A percentile compares a stretch with the other conserved stretches of the same genome.
These are phyloP conservation scores for Wallemia mellicola DNA, from an alignment of 1,284 basidiomycete genomes.

Conservation along the genomic window DNA sequence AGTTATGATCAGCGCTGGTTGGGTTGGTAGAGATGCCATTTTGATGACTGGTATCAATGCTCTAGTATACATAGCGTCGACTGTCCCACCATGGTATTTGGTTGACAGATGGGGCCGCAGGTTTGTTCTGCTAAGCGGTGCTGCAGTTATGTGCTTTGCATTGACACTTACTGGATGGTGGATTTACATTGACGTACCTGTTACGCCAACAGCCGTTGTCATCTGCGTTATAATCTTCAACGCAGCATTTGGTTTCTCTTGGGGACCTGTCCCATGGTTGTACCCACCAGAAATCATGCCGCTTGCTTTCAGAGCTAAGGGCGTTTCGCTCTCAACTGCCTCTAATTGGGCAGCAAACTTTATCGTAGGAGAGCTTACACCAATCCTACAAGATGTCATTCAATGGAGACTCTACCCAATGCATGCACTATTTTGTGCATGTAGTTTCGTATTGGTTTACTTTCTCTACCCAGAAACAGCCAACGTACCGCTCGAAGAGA, in stretches of 20 bases:
- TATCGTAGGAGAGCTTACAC: slow-evolving; percentile 65
- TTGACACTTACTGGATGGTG: slow-evolving; percentile 60
- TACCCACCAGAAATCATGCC: slow-evolving; percentile 87
- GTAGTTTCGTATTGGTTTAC: slow-evolving; percentile 37
- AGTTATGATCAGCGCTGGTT: slow-evolving; percentile 39
- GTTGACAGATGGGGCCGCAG: slow-evolving; percentile 77
- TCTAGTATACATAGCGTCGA: slow-evolving; percentile 42
- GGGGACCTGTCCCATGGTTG: slow-evolving; percentile 51
- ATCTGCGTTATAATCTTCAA: slow-evolving; percentile 78
- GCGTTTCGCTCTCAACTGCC: slow-evolving; percentile 70
- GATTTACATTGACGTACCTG: slow-evolving; percentile 58
- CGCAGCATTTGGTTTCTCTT: slow-evolving; percentile 65
- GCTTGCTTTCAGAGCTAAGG: slow-evolving; percentile 62
- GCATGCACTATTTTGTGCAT: slow-evolving; percentile 77
- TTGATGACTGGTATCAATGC: slow-evolving; percentile 92
- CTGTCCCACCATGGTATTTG: slow-evolving; percentile 76
- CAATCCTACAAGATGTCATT: slow-evolving; percentile 62
- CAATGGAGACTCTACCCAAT: slow-evolving; percentile 82
- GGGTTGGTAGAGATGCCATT: slow-evolving; percentile 86
- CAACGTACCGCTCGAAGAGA: slow-evolving; percentile 3
- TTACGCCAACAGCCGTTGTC: slow-evolving; percentile 53
- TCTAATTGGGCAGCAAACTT: slow-evolving; percentile 29
- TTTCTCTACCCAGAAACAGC: slow-evolving; percentile 7
- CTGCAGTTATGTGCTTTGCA: slow-evolving; percentile 44
- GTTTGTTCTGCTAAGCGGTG: slow-evolving; percentile 65